Conservation (phyloP, 371 early-diverging fungal species). For the Zychaea mexicana region DNA sequence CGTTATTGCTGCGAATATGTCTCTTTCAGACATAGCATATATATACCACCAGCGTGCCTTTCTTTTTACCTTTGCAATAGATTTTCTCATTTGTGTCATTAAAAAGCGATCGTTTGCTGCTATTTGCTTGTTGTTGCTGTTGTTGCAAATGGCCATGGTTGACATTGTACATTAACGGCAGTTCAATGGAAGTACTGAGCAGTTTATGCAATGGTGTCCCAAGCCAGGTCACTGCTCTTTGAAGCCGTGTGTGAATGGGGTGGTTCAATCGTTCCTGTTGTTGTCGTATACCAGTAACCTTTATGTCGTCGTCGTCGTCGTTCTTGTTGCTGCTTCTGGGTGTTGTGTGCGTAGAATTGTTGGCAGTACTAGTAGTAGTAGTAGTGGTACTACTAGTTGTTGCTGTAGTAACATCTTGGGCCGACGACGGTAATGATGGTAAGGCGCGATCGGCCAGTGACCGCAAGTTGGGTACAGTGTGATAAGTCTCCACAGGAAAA, state of each 20-base stretch:
- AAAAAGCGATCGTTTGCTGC: not conserved
- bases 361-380: too few species aligned
- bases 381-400: not conserved
- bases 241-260: not conserved
- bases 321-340: not conserved
- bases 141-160: constrained; percentile 3
- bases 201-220: constrained; percentile 9
- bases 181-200: not conserved
- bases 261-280: not conserved
- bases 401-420: not conserved
- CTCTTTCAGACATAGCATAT: too few species aligned
- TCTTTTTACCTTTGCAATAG: not conserved
- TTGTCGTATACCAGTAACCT: not conserved
- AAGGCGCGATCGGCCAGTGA: not conserved
- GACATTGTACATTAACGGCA: constrained; percentile 1
- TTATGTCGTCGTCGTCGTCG: not conserved
- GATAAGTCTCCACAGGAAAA: not conserved
- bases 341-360: too few species aligned
- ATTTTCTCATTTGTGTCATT: not conserved
- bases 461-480: not conserved
- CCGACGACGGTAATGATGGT: not conserved
- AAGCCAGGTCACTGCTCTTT: constrained; percentile 11
- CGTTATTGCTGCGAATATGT: too few species aligned
- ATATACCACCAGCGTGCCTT: too few species aligned
- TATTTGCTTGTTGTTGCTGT: not conserved